phyloP scores from a whole-genome alignment of 2,329 filamentous ascomycete species.

The Fusarium mangiferae region DNA sequence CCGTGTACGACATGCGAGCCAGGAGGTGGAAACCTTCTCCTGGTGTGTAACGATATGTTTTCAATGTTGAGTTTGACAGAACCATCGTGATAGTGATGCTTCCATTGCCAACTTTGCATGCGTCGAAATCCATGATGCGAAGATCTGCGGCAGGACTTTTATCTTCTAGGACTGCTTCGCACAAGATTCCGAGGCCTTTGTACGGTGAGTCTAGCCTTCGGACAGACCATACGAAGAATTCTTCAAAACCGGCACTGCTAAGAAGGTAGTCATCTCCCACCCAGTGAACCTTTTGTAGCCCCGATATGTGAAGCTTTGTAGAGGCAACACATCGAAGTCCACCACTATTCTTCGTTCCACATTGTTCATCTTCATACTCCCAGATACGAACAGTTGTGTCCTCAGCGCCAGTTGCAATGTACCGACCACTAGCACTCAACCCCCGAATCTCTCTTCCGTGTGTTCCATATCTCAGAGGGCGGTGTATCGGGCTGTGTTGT shows the following conservation, averaged over 20 bases:
- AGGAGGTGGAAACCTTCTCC: constrained; percentile 59
- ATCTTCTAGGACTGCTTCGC: constrained; percentile 65
- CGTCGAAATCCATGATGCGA: constrained; percentile 83
- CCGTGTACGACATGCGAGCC: constrained; percentile 70
- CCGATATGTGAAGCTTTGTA: constrained; percentile 81
- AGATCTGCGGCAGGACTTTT: constrained; percentile 70
- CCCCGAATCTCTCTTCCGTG: constrained; percentile 87
- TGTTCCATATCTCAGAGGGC: constrained; percentile 72
- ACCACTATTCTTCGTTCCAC: background rate
- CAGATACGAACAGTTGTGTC: constrained; percentile 81
- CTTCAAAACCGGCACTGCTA: constrained; percentile 87
- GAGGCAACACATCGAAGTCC: constrained; percentile 66
- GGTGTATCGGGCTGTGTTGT: constrained; percentile 50
- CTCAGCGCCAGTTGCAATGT: constrained; percentile 76
- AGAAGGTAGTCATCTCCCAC: constrained; percentile 77
- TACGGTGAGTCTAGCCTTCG: constrained; percentile 61
- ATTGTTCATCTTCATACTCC: constrained; percentile 51
- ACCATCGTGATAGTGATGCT: constrained; percentile 74
- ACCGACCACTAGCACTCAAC: constrained; percentile 54
- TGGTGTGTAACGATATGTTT: constrained; percentile 63
- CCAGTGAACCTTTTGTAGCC: constrained; percentile 85
- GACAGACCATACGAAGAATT: constrained; percentile 87
- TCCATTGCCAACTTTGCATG: constrained; percentile 46
- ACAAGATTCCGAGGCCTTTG: constrained; percentile 63
- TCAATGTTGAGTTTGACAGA: constrained; percentile 85